Evolutionary conservation across 192 early-diverging fungal genomes (phyloP).

Genomic region (Backusella luteola): DNA sequence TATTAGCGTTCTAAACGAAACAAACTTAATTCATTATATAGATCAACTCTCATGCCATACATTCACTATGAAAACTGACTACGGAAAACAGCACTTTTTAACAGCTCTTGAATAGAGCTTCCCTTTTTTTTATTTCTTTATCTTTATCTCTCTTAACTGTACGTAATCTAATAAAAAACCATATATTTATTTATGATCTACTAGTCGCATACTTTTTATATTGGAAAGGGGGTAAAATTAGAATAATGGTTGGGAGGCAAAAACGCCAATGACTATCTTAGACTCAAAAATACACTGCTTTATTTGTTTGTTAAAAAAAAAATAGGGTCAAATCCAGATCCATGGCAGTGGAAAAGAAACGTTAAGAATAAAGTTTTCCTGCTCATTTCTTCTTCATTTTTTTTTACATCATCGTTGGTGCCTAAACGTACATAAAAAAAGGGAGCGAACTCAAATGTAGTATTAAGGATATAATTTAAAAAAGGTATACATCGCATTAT

Average conservation of each 20-base stretch:
- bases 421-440: not conserved
- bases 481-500: not conserved
- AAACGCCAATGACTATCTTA: not conserved
- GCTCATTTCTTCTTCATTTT: not conserved
- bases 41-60: conserved; percentile 3
- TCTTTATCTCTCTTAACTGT: not conserved
- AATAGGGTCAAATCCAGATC: not conserved
- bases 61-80: not conserved
- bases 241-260: not conserved
- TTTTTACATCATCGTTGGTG: not conserved
- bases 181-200: not conserved
- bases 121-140: not conserved
- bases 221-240: not conserved
- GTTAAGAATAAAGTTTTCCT: not conserved
- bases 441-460: not conserved
- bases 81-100: not conserved
- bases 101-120: not conserved
- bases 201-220: not conserved
- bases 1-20: no score
- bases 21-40: not conserved
- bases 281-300: not conserved
- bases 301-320: not conserved
- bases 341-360: not conserved
- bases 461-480: not conserved
- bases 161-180: not conserved